These are phyloP conservation scores for Stachybotrys elegans DNA, from an alignment of 2,329 filamentous ascomycete species.

Conservation along the genomic window DNA sequence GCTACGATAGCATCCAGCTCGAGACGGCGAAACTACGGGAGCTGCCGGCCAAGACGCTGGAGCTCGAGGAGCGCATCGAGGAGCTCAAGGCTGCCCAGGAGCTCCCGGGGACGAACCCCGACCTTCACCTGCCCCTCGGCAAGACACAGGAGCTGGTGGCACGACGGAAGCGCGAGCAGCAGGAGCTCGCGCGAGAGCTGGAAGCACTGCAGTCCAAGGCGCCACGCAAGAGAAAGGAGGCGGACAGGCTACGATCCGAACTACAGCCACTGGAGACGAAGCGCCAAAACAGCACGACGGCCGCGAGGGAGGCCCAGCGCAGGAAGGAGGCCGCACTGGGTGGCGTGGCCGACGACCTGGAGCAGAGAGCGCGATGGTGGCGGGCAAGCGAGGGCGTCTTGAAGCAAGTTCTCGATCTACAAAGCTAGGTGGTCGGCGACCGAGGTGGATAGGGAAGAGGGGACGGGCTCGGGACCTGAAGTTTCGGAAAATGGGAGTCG, in stretches of 20 bases:
- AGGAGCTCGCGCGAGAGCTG: slow-evolving; percentile 57
- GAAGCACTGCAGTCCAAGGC: slow-evolving; percentile 57
- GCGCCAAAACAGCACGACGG: slow-evolving; percentile 57
- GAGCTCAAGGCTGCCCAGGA: slow-evolving; percentile 38
- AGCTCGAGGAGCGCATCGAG: slow-evolving; percentile 43
- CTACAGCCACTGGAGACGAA: slow-evolving; percentile 63
- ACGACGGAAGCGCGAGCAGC: slow-evolving; percentile 43
- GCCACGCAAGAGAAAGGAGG: slow-evolving; percentile 61
- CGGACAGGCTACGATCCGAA: slow-evolving; percentile 63
- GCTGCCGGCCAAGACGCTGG: slow-evolving; percentile 44
- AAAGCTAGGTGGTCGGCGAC: too few relatives aligned
- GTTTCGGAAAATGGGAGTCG: slow-evolving; percentile 4
- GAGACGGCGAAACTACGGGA: slow-evolving; percentile 45
- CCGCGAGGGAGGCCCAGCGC: slow-evolving; percentile 66
- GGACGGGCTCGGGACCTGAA: too few relatives aligned
- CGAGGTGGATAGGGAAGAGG: neutral
- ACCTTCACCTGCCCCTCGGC: slow-evolving; percentile 50
- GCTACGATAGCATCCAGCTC: slow-evolving; percentile 44
- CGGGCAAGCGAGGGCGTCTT: slow-evolving; percentile 62
- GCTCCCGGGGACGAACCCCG: slow-evolving; percentile 28
- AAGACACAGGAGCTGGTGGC: slow-evolving; percentile 52
- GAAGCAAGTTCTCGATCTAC: slow-evolving; percentile 58
- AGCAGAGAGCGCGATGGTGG: slow-evolving; percentile 72
- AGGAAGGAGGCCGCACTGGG: slow-evolving; percentile 62
- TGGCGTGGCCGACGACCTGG: slow-evolving; percentile 66